Percentiles rank a stretch among this genome's conserved stretches.
Conservation (phyloP, 2,329 filamentous ascomycete species). For the Periconia digitata region DNA sequence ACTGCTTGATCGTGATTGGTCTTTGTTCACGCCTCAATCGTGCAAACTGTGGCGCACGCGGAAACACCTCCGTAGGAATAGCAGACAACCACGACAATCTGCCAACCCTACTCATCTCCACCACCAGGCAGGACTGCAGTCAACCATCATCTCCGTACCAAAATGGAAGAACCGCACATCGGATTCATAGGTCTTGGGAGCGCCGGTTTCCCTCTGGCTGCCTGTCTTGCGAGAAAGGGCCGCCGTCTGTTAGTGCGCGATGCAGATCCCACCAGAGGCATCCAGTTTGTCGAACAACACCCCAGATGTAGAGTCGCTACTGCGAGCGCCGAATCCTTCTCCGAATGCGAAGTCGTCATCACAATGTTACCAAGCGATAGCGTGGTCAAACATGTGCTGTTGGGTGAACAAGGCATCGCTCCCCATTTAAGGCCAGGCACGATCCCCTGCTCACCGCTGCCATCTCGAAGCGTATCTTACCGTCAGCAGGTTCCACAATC, state of each 20-base stretch:
- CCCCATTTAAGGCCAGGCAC: slow-evolving; percentile 19
- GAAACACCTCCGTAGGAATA: too few species aligned
- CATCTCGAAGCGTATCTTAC: slow-evolving; percentile 1
- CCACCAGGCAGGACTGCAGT: too few species aligned
- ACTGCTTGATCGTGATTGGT: too few species aligned
- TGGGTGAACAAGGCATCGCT: slow-evolving; percentile 17
- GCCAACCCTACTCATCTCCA: too few species aligned
- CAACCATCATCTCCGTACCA: too few species aligned
- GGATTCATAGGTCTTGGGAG: slow-evolving; percentile 23
- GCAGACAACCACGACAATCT: too few species aligned
- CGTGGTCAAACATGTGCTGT: slow-evolving; percentile 15
- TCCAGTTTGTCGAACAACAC: slow-evolving; percentile 21
- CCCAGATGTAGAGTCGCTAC: slow-evolving; percentile 17
- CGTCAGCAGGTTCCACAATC: slow-evolving; percentile 27
- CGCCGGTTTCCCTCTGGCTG: slow-evolving; percentile 23
- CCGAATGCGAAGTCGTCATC: slow-evolving; percentile 20
- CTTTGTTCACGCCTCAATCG: too few species aligned
- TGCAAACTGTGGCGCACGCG: too few species aligned
- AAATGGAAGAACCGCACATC: slow-evolving; percentile 16
- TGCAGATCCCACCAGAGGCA: slow-evolving; percentile 16
- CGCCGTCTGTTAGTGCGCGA: slow-evolving; percentile 20
- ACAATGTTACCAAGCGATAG: slow-evolving; percentile 23
- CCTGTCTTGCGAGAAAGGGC: slow-evolving; percentile 20
- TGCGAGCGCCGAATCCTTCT: slow-evolving; percentile 13
- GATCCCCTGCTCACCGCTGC: background rate